A percentile compares a stretch with the other conserved stretches of the same genome.
These are phyloP conservation scores for Trametes polyzona DNA, from an alignment of 1,284 basidiomycete genomes.

Conservation along the genomic window DNA sequence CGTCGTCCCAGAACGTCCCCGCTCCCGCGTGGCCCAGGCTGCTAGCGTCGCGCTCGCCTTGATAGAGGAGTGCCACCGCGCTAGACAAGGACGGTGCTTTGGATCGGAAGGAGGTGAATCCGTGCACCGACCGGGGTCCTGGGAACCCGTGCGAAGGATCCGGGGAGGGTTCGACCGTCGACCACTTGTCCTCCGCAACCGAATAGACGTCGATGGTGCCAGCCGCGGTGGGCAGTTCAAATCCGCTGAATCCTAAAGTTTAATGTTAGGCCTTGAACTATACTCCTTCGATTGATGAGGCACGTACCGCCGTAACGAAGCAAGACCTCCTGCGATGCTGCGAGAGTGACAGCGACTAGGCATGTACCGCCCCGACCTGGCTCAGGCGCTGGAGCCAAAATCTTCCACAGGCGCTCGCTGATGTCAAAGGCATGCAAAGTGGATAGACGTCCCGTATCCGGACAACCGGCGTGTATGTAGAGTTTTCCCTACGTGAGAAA, in stretches of 20 bases:
- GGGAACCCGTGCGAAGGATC: slow-evolving; percentile 30
- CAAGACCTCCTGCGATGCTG: slow-evolving; percentile 27
- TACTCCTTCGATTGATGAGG: no score
- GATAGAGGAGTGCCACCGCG: slow-evolving; percentile 34
- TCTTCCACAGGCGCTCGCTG: slow-evolving; percentile 35
- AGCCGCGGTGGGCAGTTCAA: slow-evolving; percentile 33
- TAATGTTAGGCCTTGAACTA: no score
- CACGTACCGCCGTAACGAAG: slow-evolving; percentile 23
- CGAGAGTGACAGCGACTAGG: slow-evolving; percentile 29
- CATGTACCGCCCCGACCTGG: slow-evolving; percentile 43
- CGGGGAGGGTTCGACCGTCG: slow-evolving; percentile 25
- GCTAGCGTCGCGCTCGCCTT: slow-evolving; percentile 40
- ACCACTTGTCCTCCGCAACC: slow-evolving; percentile 29
- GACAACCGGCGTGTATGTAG: slow-evolving; percentile 50
- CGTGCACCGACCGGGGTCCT: slow-evolving; percentile 35
- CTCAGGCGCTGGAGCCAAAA: slow-evolving; percentile 41
- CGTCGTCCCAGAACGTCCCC: slow-evolving; percentile 40
- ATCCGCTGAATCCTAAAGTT: slow-evolving; percentile 36
- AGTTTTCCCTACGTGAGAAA: slow-evolving; percentile 35
- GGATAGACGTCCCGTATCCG: slow-evolving; percentile 37
- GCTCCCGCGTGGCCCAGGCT: slow-evolving; percentile 38
- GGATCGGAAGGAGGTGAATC: slow-evolving; percentile 29
- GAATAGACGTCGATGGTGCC: slow-evolving; percentile 37
- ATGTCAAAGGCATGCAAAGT: slow-evolving; percentile 43
- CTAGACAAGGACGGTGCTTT: slow-evolving; percentile 10